Evolutionary conservation across 2,329 filamentous ascomycete genomes (phyloP), one percentile per base, ranked within the genome.

Genomic region (Pseudogymnoascus sp.): DNA sequence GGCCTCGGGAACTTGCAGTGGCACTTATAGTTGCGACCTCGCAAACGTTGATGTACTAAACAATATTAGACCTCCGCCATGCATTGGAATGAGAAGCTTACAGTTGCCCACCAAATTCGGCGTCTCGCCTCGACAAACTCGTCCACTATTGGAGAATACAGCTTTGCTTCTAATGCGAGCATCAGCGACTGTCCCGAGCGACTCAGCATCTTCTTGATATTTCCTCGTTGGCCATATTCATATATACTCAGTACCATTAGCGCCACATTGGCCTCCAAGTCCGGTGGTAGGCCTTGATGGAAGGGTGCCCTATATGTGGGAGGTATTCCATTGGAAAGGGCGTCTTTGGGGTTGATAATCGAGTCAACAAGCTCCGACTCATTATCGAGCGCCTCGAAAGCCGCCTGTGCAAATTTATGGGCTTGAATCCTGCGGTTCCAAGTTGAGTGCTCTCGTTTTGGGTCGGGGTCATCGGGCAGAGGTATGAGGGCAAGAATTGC

Each of bases 31-130:
- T 80, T 1, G 78, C 75, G 9, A 74, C 76, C 66, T 82, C 80
- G 41, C 77, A 80, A 4, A 77, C 75, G 62, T 75, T 77, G 14
- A 80, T 74, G 62, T 81, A 82, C 71, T 78, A 28, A 2, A 7
- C 22, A 35, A 53, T 3, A 62, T 67, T 43, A 63, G 41, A 57
- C 12, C 15, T 20, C 28, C 11, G 47, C 38, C 30, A 11, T 2
- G 7, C 9, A 6, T 11, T 7, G 37, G 18, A 3, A 57, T 37
- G 18, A 53, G 15, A 58, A 41, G 65, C 74, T 38, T 64, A 76
- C 75, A 15, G 78, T 80, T 77, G 80, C 80, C 79, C 79, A 82
- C 79, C 79, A 82, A 5, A 75, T 72, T 30, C 79, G 73, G 30
- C 77, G 71, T 65, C 75, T 75, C 11, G 76, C 76, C 64, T 82